Base-by-base conservation (phyloP, 352 stramenopile species). In the Phytopythium montanum region DNA sequence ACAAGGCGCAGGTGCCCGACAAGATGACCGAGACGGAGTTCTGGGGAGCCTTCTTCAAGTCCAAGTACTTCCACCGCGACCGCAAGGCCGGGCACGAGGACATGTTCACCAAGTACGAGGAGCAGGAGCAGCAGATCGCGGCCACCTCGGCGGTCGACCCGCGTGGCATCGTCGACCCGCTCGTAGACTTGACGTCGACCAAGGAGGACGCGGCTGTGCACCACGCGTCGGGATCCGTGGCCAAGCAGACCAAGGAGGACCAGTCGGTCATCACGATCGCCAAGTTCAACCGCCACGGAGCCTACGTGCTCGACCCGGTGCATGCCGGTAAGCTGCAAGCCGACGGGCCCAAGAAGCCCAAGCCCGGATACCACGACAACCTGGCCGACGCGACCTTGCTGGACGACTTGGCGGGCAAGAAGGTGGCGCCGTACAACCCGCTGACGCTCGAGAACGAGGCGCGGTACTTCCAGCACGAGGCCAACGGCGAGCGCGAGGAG, bases 1-100 rank as follows among this genome's bases (percentile, higher is more conserved):
- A 95, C 67, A 72, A 92, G 64, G 76, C 70, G 31, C 86, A 93
- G 65, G 86, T 95, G 52, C 86, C 86, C 1, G 86, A 95, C 69
- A 90, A 93, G 66, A 91, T 95, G 80, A 90, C 70, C n/a, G 86
- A 93, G 66, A 90, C 85, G 18, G 86, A 95, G 68, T 95, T 95
- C 62, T 95, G 86, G 86, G 72, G 81, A 14, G 78, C 83, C 13
- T 95, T 94, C 64, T 92, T 95, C 62, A 92, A 95, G 70, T 92
- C 81, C 53, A 95, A 95, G 63, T 95, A 95, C 65, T 92, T 92
- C 57, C 86, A 95, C 58, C 81, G 86, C 29, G 86, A 95, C 48
- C 76, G 85, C 55, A 92, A 92, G 59, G 66, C 73, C 46, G 83
- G 85, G 33, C 82, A 91, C 41, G 85, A 94, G 46, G 85, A 94